Conservation (phyloP, 1,284 basidiomycete genomes). For the Apiotrichum brassicae region DNA sequence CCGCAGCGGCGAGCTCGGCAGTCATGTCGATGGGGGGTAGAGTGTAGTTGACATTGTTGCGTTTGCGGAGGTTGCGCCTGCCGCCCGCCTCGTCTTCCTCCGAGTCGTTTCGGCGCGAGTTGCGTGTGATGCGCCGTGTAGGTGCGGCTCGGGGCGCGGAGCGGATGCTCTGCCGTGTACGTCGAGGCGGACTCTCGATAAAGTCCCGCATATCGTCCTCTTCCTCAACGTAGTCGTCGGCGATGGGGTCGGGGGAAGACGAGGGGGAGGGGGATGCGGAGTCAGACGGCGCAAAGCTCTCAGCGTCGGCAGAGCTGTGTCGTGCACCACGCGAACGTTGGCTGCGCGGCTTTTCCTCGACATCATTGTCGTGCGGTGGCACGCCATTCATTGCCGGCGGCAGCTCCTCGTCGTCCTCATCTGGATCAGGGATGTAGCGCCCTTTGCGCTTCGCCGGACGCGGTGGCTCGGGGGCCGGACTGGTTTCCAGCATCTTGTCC, state of each 20-base stretch:
- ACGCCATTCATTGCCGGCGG: constrained; percentile 1
- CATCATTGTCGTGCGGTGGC: not conserved
- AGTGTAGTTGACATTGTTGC: constrained; percentile 42
- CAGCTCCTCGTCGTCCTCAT: constrained; percentile 35
- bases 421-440: constrained; percentile 22
- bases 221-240: constrained; percentile 45
- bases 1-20: constrained; percentile 23
- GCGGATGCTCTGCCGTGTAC: not conserved
- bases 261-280: constrained; percentile 18
- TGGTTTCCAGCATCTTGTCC: constrained; percentile 19
- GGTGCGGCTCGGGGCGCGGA: constrained; percentile 4
- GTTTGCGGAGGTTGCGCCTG: constrained; percentile 36
- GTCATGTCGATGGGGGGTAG: constrained; percentile 40
- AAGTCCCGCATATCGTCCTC: constrained; percentile 4
- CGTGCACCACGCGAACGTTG: constrained; percentile 6
- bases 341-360: not conserved
- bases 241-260: constrained; percentile 18
- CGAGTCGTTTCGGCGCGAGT: constrained; percentile 15
- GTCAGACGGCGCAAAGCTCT: constrained; percentile 28
- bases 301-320: constrained; percentile 30
- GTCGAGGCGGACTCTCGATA: constrained; percentile 7
- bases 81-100: constrained; percentile 31
- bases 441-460: not conserved
- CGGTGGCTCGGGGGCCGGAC: constrained; percentile 10
- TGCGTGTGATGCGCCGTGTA: constrained; percentile 14